Percentiles rank a stretch among this genome's conserved stretches.
Conservation (phyloP, 768 basidiomycete species). For the Termitomyces bulborhizus region DNA sequence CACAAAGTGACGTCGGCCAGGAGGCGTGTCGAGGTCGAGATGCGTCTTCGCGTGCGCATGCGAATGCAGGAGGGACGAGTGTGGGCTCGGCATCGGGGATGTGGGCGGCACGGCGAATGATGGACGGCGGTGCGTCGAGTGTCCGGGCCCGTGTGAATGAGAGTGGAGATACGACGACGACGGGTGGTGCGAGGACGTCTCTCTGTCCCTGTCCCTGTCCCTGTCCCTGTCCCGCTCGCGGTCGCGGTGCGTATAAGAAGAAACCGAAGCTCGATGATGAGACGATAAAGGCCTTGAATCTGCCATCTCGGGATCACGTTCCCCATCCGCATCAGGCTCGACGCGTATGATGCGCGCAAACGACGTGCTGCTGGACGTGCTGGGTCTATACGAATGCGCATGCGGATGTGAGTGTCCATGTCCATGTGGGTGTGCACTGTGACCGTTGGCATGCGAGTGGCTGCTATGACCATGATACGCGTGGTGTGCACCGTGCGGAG, state of each 20-base stretch:
- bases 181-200: no score
- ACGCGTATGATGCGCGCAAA: background rate
- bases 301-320: conserved; percentile 18
- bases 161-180: background rate
- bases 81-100: no score
- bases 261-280: background rate
- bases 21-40: conserved; percentile 18
- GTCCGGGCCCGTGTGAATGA: background rate
- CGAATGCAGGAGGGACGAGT: no score
- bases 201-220: background rate
- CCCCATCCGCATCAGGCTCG: conserved; percentile 24
- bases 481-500: no score
- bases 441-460: no score
- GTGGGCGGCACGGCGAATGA: background rate
- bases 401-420: background rate
- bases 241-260: background rate
- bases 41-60: background rate
- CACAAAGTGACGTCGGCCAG: conserved; percentile 57
- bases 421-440: background rate
- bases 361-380: background rate
- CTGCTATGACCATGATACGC: background rate
- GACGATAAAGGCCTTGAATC: background rate
- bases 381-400: background rate
- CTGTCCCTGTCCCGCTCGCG: background rate
- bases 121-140: conserved; percentile 10